Base-by-base conservation (phyloP, 2,329 filamentous ascomycete species). In the Talaromyces sp. region DNA sequence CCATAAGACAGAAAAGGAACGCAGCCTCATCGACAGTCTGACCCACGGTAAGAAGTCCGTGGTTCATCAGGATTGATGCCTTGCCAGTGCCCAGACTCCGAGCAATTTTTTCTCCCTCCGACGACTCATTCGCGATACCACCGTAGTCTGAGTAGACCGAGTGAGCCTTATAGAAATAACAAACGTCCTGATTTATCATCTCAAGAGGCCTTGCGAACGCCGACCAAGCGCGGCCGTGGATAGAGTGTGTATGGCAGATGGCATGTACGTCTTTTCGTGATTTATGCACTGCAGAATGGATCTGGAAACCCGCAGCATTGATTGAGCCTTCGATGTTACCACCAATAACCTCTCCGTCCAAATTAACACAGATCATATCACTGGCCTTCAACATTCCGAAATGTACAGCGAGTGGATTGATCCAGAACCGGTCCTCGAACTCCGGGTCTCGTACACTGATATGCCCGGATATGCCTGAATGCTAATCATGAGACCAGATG, bases 261-360 rank as follows among this genome's bases (percentile, higher is more conserved):
- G 88, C 87, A 68, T 86, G 80, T 39, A 88, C 84, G 70, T 89
- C 83, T 83, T 83, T 35, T 16, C 88, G 79, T 4, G 86, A 86
- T 75, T 86, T 87, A 76, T 89, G 84, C 11, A 91, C 79, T 25
- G 86, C 87, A 6, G 82, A 82, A 75, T 91, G 88, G 67, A 92
- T 91, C 65, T 86, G 76, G 70, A 88, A 90, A 5, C 88, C 88
- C 0, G 88, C 86, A 3, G 84, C 83, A 72, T 91, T 91, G n/a
- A 61, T 61, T 18, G 58, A 60, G 8, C 58, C 46, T 7, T 33
- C 48, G 7, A 46, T 60, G 35, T 60, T 60, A 16, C 85, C 86
- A 5, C 85, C 86, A 5, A 89, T 81, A 9, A 87, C 81, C 16
- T 83, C 82, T n/a, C 88, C 88, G 11, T 82, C 73, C 60, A 85